Evolutionary conservation across 2,329 filamentous ascomycete genomes (phyloP).

Genomic region (Alternaria burnsii): DNA sequence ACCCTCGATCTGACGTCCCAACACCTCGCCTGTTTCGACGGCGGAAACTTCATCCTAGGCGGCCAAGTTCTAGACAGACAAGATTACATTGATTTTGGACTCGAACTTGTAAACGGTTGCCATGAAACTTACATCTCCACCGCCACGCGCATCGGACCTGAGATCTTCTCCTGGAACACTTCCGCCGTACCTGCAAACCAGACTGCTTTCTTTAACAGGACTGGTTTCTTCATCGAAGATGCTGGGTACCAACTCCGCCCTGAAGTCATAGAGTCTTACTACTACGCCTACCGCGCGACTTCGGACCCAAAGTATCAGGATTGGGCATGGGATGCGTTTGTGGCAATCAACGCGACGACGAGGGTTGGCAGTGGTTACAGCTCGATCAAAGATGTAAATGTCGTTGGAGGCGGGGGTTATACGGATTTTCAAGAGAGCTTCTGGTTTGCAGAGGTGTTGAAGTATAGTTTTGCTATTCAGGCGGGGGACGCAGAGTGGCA

Average conservation of each 20-base stretch:
- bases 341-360: slow-evolving; percentile 70
- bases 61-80: slow-evolving; percentile 72
- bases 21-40: slow-evolving; percentile 79
- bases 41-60: slow-evolving; percentile 85
- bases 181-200: slow-evolving; percentile 47
- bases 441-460: slow-evolving; percentile 86
- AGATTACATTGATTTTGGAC: slow-evolving; percentile 77
- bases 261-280: slow-evolving; percentile 84
- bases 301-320: slow-evolving; percentile 79
- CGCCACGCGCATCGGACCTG: slow-evolving; percentile 78
- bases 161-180: slow-evolving; percentile 58
- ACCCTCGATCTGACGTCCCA: slow-evolving; percentile 51
- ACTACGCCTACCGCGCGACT: slow-evolving; percentile 86
- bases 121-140: slow-evolving; percentile 76
- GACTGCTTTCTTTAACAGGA: slow-evolving; percentile 67
- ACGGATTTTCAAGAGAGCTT: slow-evolving; percentile 84
- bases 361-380: slow-evolving; percentile 72
- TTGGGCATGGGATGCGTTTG: slow-evolving; percentile 83
- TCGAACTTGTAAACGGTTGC: slow-evolving; percentile 75
- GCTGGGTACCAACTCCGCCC: slow-evolving; percentile 74
- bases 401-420: slow-evolving; percentile 66
- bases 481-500: slow-evolving; percentile 69
- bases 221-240: slow-evolving; percentile 76
- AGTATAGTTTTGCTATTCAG: slow-evolving; percentile 79
- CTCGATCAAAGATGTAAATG: slow-evolving; percentile 72